Base-by-base conservation (phyloP, 768 basidiomycete genomes). In the Podaxis carcinomalis region DNA sequence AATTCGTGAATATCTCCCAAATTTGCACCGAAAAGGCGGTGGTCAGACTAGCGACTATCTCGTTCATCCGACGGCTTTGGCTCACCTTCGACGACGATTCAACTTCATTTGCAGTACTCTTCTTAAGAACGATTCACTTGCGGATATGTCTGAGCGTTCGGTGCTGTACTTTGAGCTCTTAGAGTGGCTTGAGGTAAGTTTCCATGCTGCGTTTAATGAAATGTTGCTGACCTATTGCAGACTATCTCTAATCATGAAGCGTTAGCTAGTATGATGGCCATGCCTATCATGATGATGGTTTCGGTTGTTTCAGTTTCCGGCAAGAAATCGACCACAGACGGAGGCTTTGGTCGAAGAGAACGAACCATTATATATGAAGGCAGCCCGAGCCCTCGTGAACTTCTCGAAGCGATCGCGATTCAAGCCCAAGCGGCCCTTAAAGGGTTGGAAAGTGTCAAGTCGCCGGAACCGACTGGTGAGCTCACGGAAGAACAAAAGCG, bases 201-300 rank as follows among this genome's bases (percentile, higher is more conserved):
- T 16, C n/a, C 25, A 61, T 51, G 56, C 66, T 57, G 14, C 49
- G 19, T 44, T 32, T 32, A 32, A 44, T n/a, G 6, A 7, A 44
- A 62, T 51, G 56, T 65, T 59, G 14, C 51, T 32, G 25, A 40
- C 44, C 23, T 57, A 40, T 51, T 62, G 16, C 58, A 97, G 95
- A 93, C 92, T 0, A 90, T 98, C 50, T 95, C 94, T 5, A 88
- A 88, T 65, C 95, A 97, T 64, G 95, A 96, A 78, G 90, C 93
- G 4, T 75, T 97, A 42, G 93, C 93, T 14, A 92, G 90, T 63
- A 95, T 95, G 90, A 92, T 96, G 86, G 93, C 92, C 1, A 96
- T 95, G 93, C 93, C 94, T 5, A 93, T 92, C 69, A 95, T 95
- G 93, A 86, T 87, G n/a, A 83, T 86, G 19, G 78, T 81, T 4